These are phyloP conservation scores for Arthrocladium fulminans DNA, from an alignment of 2,329 filamentous ascomycete genomes.

Conservation along the genomic window DNA sequence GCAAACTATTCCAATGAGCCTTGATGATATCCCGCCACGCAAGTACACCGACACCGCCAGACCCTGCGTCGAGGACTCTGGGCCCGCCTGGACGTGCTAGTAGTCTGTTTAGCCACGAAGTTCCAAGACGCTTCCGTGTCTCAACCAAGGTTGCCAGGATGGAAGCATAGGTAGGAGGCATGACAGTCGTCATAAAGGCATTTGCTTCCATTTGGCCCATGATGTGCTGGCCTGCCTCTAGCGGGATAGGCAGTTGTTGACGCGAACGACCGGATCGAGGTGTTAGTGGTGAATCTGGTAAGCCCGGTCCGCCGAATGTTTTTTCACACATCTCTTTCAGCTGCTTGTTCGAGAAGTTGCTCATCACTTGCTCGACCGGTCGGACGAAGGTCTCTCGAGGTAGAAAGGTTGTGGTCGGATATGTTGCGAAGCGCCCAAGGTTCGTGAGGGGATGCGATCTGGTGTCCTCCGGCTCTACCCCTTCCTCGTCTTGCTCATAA, in stretches of 20 bases:
- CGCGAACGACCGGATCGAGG: slow-evolving; percentile 44
- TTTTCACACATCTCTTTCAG: slow-evolving; percentile 62
- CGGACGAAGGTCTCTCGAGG: slow-evolving; percentile 60
- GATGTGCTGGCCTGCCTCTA: slow-evolving; percentile 46
- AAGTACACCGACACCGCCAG: slow-evolving; percentile 52
- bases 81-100: slow-evolving; percentile 49
- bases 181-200: slow-evolving; percentile 49
- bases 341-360: slow-evolving; percentile 62
- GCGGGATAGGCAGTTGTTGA: slow-evolving; percentile 49
- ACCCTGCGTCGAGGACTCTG: slow-evolving; percentile 52
- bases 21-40: slow-evolving; percentile 62
- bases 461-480: slow-evolving; percentile 33
- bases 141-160: slow-evolving; percentile 50
- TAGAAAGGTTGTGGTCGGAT: slow-evolving; percentile 64
- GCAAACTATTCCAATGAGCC: slow-evolving; percentile 71
- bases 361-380: slow-evolving; percentile 62
- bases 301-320: slow-evolving; percentile 64
- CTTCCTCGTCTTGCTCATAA: slow-evolving; percentile 30
- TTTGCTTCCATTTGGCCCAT: slow-evolving; percentile 57
- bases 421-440: slow-evolving; percentile 64
- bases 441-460: slow-evolving; percentile 67
- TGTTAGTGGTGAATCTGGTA: slow-evolving; percentile 65
- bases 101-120: slow-evolving; percentile 49
- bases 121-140: slow-evolving; percentile 51
- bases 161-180: slow-evolving; percentile 54